Evolutionary conservation across 139 green algal species (phyloP).

Genomic region (Chlorella vulgaris): DNA sequence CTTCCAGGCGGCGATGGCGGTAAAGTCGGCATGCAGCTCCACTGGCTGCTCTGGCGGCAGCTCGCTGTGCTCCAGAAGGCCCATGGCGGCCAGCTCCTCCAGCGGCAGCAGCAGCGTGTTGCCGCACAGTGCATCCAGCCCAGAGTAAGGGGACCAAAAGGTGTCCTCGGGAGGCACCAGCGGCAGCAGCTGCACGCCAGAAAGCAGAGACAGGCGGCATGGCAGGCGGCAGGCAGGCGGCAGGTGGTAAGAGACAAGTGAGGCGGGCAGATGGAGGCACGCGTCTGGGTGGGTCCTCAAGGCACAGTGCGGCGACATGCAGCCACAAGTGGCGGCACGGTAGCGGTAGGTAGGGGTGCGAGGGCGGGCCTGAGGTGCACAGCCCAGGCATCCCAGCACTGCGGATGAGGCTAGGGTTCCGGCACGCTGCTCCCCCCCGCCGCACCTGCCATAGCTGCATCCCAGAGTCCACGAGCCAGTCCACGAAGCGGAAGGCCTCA

Average conservation of each 20-base stretch:
- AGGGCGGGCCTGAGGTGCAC: no score
- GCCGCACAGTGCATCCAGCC: constrained; percentile 91
- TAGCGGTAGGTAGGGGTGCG: no score
- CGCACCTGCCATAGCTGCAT: constrained; percentile 72
- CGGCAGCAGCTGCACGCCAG: constrained; percentile 83
- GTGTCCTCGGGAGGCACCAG: constrained; percentile 92
- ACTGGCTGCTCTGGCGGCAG: constrained; percentile 38
- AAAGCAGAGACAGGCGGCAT: no score
- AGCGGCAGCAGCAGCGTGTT: constrained; percentile 91
- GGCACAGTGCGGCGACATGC: no score
- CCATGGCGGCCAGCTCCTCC: constrained; percentile 82
- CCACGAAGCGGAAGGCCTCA: constrained; percentile 82
- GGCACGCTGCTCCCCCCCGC: no score
- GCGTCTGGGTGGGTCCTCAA: no score
- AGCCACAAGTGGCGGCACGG: no score
- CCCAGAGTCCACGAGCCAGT: constrained; percentile 84
- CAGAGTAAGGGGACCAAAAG: constrained; percentile 95
- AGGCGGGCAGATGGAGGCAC: no score
- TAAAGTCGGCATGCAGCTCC: constrained; percentile 34
- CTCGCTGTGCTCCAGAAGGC: constrained; percentile 77
- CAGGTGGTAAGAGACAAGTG: not conserved
- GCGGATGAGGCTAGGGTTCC: no score
- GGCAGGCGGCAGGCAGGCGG: not conserved
- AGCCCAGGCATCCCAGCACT: not conserved
- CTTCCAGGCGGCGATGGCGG: constrained; percentile 22